These are phyloP conservation scores for Saccharomycopsis babjevae DNA, from an alignment of 805 yeast genomes.

Conservation along the genomic window DNA sequence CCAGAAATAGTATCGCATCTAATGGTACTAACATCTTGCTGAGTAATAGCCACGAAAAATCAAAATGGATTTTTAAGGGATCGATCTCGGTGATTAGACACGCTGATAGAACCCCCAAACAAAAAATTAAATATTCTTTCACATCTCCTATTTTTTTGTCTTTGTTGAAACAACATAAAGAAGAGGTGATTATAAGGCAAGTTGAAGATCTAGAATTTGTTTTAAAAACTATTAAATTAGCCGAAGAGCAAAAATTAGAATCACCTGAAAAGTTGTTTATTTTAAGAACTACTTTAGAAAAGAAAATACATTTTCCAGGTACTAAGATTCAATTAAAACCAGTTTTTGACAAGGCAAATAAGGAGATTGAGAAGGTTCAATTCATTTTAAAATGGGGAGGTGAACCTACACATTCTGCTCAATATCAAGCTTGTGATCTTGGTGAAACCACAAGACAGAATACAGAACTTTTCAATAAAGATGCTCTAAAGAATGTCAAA, in stretches of 20 bases:
- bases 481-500: constrained; percentile 73
- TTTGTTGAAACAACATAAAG: constrained; percentile 84
- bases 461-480: constrained; percentile 72
- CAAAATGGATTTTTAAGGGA: constrained; percentile 96
- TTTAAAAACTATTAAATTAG: constrained; percentile 71
- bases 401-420: constrained; percentile 96
- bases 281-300: constrained; percentile 73
- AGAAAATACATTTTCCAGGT: constrained; percentile 86
- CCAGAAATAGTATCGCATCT: constrained; percentile 38
- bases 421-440: constrained; percentile 85
- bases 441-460: constrained; percentile 96
- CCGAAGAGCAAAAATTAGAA: constrained; percentile 70
- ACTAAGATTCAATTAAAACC: constrained; percentile 96
- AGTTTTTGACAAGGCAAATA: constrained; percentile 49
- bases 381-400: constrained; percentile 98
- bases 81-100: constrained; percentile 86
- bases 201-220: constrained; percentile 80
- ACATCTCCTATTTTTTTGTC: constrained; percentile 79
- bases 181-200: constrained; percentile 90
- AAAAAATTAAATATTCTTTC: constrained; percentile 92
- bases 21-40: background rate
- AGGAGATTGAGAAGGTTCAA: constrained; percentile 87
- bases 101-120: constrained; percentile 98
- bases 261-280: constrained; percentile 69
- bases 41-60: constrained; percentile 27